Base-by-base conservation (phyloP, 192 early-diverging fungal genomes). In the Gigaspora rosea region DNA sequence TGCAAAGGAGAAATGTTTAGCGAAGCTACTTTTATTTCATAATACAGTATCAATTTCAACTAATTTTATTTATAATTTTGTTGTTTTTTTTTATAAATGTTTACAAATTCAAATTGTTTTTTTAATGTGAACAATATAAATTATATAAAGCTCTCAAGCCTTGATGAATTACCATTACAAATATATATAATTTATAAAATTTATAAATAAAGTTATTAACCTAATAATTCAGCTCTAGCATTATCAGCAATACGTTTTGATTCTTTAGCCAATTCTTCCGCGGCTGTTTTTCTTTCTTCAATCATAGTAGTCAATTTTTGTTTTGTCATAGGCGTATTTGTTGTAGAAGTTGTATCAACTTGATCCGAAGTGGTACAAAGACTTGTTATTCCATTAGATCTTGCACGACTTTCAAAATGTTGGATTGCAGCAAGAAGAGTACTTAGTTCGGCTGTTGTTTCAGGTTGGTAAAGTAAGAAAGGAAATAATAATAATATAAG, bases 1-100 rank as follows among this genome's bases (percentile, higher is more conserved):
- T 79, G 82, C 10, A 8, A 13, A 35, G 96, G 96, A 13, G 81
- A 89, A 33, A 85, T 91, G 49, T 95, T 94, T 85, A 90, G 95
- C 78, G 96, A 97, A 83, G 86, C 90, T 54, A 91, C 93, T 8
- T 93, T 95, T 78, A 86, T 89, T 46, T 83, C 84, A 66, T 86
- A 83, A 74, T 76, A 57, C 18, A 20, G 11, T 50, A 41, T 27
- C n/a, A 56, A 62, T n/a, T 27, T 33, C 18, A 79, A 35, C 35
- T 9, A 36, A 27, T 64, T n/a, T 63, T 63, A 12, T 11, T 13
- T n/a, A 63, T 63, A 11, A 51, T 11, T 11, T 51, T 51, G 0
- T 11, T 52, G 1, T 52, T 27, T 27, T 27, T 27, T 27, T 27
- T 27, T 27, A 27, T 27, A 27, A 27, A 27, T 27, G 27, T 27